Base-by-base conservation (phyloP, 805 yeast genomes). In the Tanozyma kutaoensis region DNA sequence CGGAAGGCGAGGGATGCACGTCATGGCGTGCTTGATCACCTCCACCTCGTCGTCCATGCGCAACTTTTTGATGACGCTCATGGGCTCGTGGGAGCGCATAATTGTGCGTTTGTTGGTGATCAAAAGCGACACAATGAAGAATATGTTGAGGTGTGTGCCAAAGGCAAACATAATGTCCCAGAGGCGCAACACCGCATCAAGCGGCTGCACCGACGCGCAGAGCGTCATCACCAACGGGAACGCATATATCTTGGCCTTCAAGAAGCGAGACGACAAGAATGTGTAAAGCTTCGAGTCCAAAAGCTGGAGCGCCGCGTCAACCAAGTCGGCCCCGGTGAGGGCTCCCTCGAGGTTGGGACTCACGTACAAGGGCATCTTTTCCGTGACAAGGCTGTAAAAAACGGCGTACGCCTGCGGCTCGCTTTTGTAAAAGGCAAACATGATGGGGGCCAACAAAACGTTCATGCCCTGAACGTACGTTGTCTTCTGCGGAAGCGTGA, bases 101-200 rank as follows among this genome's bases (percentile, higher is more conserved):
- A 85, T 53, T 17, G 62, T 52, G 8, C 72, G 65, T 31, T 95
- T 58, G 32, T 78, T 74, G 23, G 76, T 57, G 4, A 80, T 72
- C 14, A 85, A 53, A 45, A 81, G 94, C 2, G 95, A 88, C 7
- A 84, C 81, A 3, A 85, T 71, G 38, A 84, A 78, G 21, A 86
- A 56, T 16, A 86, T 67, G 50, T 86, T 85, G 74, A 84, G 66
- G 43, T 86, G 95, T 12, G 79, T 71, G 0, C 96, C 96, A 42
- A 81, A 85, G 3, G 95, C 93, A 50, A 85, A 78, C 39, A 84
- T 52, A 37, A 85, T 79, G 47, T 85, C 96, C 96, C 96, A 85
- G 12, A 85, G 58, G 31, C 72, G 68, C 21, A 85, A 51, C 2
- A 80, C 79, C 35, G 85, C 82, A 18, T 58, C 54, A 24, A 86